Evolutionary conservation across 371 early-diverging fungal species (phyloP).

Genomic region (Mycotypha africana): DNA sequence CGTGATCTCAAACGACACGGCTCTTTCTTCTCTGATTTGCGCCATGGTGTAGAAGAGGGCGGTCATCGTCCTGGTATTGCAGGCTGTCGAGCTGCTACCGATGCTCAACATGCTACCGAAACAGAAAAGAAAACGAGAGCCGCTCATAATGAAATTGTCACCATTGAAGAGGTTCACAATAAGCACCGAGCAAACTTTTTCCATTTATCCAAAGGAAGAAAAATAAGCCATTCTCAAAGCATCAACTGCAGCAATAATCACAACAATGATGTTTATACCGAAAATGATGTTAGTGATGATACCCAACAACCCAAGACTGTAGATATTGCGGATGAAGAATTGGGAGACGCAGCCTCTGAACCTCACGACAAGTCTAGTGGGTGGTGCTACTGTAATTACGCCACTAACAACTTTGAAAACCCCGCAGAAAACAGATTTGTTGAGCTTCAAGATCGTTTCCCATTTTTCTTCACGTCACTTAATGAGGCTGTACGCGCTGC

Average conservation of each 20-base stretch:
- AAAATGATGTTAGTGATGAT: slow-evolving; percentile 2
- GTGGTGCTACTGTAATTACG: slow-evolving; percentile 14
- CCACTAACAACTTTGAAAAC: slow-evolving; percentile 7
- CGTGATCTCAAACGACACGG: slow-evolving; percentile 7
- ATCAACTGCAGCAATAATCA: no score
- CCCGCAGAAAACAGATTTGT: slow-evolving; percentile 7
- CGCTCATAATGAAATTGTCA: slow-evolving; percentile 1
- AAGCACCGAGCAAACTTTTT: background rate
- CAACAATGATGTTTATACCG: background rate
- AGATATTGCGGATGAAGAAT: no score
- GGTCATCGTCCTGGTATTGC: slow-evolving; percentile 5
- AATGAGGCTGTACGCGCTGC: slow-evolving; percentile 24
- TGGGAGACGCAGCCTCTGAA: no score
- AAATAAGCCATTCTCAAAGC: no score
- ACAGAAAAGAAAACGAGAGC: background rate
- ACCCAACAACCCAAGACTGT: no score
- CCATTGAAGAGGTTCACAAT: slow-evolving; percentile 11
- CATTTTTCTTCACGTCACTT: slow-evolving; percentile 26
- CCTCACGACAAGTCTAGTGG: no score
- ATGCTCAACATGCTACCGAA: no score
- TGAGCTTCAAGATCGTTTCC: slow-evolving; percentile 22
- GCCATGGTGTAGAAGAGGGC: slow-evolving; percentile 3
- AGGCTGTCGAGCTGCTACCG: background rate
- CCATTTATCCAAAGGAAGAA: background rate
- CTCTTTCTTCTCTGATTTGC: slow-evolving; percentile 19